Conservation (phyloP, 495 filamentous ascomycete genomes). For the Xylaria curta region DNA sequence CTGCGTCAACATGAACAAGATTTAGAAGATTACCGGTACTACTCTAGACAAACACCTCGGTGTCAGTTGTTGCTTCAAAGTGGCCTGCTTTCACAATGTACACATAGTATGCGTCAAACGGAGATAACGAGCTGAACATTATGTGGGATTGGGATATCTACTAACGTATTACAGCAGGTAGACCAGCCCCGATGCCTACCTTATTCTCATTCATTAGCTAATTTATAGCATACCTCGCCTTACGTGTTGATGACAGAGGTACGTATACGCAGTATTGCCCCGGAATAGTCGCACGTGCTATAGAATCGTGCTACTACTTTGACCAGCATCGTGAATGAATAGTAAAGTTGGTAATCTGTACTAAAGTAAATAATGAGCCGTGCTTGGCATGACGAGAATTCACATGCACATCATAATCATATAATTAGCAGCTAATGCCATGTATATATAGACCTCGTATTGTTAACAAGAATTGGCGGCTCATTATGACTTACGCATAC, state of each 20-base stretch:
- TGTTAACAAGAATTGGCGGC: background rate
- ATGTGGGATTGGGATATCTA: background rate
- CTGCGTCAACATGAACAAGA: background rate
- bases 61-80: slow-evolving; percentile 4
- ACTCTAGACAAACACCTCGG: slow-evolving; percentile 3
- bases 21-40: slow-evolving; percentile 3
- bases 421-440: slow-evolving; percentile 7
- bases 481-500: background rate
- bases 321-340: background rate
- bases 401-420: background rate
- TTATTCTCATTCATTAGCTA: slow-evolving; percentile 14
- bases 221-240: slow-evolving; percentile 1
- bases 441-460: background rate
- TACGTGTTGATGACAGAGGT: background rate
- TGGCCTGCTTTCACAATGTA: background rate
- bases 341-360: too few relatives aligned
- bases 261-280: background rate
- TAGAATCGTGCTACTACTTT: background rate
- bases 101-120: background rate
- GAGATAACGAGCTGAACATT: slow-evolving; percentile 20
- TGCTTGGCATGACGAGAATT: slow-evolving; percentile 3
- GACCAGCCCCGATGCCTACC: background rate
- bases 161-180: slow-evolving; percentile 7
- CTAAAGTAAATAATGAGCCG: background rate
- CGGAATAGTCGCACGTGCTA: slow-evolving; percentile 2